These are phyloP conservation scores for Zygosaccharomyces bisporus DNA, from an alignment of 805 yeast species.

Conservation along the genomic window DNA sequence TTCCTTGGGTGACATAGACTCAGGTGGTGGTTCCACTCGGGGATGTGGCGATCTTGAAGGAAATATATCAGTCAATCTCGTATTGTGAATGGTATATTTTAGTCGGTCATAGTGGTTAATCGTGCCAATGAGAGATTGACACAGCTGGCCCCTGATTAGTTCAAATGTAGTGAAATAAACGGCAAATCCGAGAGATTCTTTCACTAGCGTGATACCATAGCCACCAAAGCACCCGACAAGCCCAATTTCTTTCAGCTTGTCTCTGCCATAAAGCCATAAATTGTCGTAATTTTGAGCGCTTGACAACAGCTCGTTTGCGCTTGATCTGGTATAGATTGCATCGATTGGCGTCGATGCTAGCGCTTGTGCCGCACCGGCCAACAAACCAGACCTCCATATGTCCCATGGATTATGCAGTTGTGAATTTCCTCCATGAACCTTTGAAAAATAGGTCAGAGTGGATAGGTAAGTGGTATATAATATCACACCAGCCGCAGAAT, in stretches of 20 bases:
- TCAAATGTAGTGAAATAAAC: conserved; percentile 80
- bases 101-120: conserved; percentile 43
- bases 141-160: conserved; percentile 66
- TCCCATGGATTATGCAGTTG: conserved; percentile 40
- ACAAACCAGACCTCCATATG: conserved; percentile 70
- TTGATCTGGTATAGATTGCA: conserved; percentile 80
- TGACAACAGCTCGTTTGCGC: conserved; percentile 65
- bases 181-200: conserved; percentile 82
- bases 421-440: conserved; percentile 27
- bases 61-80: conserved; percentile 27
- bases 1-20: conserved; percentile 22
- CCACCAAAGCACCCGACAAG: conserved; percentile 87
- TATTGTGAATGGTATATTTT: conserved; percentile 32
- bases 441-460: conserved; percentile 33
- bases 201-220: conserved; percentile 66
- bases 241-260: conserved; percentile 70
- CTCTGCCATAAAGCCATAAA: conserved; percentile 71
- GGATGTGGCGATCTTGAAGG: conserved; percentile 17
- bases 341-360: conserved; percentile 91
- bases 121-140: conserved; percentile 43
- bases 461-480: conserved; percentile 78
- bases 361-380: conserved; percentile 88
- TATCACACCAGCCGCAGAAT: conserved; percentile 83
- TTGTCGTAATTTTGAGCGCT: conserved; percentile 56
- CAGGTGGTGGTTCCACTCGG: conserved; percentile 23